Conservation (phyloP, 2,329 filamentous ascomycete genomes). For the Monosporascus cannonballus region DNA sequence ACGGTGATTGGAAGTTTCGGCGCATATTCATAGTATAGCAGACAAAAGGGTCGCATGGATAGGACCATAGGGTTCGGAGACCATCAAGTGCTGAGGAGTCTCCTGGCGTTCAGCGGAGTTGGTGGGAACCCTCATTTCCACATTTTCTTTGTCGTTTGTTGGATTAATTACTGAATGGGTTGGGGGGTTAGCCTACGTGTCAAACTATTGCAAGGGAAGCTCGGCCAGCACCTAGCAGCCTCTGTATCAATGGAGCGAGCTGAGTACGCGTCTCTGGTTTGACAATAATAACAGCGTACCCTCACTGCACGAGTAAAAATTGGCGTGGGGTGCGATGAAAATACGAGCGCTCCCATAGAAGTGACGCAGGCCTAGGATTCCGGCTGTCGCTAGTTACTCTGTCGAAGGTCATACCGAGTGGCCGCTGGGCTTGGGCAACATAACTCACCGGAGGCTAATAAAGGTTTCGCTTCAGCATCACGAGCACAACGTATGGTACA, state of each 20-base stretch:
- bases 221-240: background rate
- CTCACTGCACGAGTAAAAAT: background rate
- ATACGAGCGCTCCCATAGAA: too few relatives aligned
- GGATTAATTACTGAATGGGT: background rate
- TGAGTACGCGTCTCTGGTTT: background rate
- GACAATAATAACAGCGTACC: background rate
- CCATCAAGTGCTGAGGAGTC: constrained; percentile 54
- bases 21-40: constrained; percentile 6
- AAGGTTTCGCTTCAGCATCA: too few relatives aligned
- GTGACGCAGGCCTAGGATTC: too few relatives aligned
- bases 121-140: constrained; percentile 9
- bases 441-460: too few relatives aligned
- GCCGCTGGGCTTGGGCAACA: too few relatives aligned
- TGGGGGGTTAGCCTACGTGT: too few relatives aligned
- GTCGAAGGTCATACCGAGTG: too few relatives aligned
- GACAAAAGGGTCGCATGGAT: constrained; percentile 17
- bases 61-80: constrained; percentile 26
- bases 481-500: background rate
- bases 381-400: too few relatives aligned
- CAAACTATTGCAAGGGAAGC: background rate
- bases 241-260: too few relatives aligned
- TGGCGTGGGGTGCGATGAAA: too few relatives aligned
- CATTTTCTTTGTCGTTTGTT: constrained; percentile 2
- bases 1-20: constrained; percentile 5
- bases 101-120: constrained; percentile 29